Conservation (phyloP, 345 rosid species). For the Aethionema arabicum region DNA sequence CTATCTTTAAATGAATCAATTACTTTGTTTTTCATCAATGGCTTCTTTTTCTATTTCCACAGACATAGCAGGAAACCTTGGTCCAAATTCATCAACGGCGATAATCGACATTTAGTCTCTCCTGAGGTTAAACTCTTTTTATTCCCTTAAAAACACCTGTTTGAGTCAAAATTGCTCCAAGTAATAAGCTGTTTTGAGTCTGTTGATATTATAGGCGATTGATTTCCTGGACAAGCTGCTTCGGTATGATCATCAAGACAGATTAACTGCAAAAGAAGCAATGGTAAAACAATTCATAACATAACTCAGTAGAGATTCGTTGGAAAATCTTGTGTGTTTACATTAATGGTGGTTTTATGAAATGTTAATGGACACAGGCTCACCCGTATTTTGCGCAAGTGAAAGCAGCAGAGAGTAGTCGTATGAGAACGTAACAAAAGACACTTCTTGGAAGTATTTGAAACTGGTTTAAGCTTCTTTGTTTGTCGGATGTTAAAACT, state of each 20-base stretch:
- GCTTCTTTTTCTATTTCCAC: conserved; percentile 21
- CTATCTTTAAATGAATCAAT: neutral
- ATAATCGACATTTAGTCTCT: conserved; percentile 92
- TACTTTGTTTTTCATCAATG: neutral
- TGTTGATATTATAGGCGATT: conserved; percentile 61
- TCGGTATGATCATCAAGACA: conserved; percentile 92
- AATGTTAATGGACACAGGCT: conserved; percentile 48
- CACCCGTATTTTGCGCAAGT: conserved; percentile 93
- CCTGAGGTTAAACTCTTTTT: conserved; percentile 58
- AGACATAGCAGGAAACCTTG: conserved; percentile 95
- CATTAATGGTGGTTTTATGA: neutral
- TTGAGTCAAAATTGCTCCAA: conserved; percentile 3
- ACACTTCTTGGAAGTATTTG: neutral
- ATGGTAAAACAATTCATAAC: conserved; percentile 50
- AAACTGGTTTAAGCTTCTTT: neutral
- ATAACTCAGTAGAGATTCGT: conserved; percentile 8
- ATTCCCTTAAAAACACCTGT: conserved; percentile 1
- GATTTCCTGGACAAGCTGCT: conserved; percentile 95
- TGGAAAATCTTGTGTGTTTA: conserved; percentile 5
- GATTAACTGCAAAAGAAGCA: conserved; percentile 95
- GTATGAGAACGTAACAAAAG: conserved; percentile 54
- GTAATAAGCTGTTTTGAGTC: conserved; percentile 3
- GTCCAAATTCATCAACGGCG: conserved; percentile 84
- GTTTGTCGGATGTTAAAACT: neutral
- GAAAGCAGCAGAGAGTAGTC: conserved; percentile 90